Evolutionary conservation across 768 basidiomycete species (phyloP), one percentile per base, ranked within the genome.

Genomic region (Hericium rajendrae): DNA sequence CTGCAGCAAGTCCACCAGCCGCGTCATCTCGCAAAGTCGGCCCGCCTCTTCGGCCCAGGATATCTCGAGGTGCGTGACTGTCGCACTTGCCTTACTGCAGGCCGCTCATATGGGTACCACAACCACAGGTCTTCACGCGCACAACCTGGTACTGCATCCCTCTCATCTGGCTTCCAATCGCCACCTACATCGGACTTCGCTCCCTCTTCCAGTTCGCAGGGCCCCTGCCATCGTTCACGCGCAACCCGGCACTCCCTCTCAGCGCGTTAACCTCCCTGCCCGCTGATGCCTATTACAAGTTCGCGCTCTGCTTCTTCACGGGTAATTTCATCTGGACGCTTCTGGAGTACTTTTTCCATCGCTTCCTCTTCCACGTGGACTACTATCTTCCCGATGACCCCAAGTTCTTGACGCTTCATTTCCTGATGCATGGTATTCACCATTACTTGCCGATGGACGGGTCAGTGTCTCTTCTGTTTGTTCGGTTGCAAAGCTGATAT

Each of bases 321-420:
- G 97, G 97, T 5, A 94, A 91, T 69, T 37, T 97, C 52, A 76
- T 95, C 56, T 99, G 95, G 95, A 98, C 97, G 0, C 69, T 97
- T 58, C 72, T 97, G 69, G 97, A 98, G 71, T 99, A 98, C 69
- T 74, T 77, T 12, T 73, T 99, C 66, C 97, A 99, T 72, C 86
- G 97, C 43, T 97, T 97, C 82, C 73, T 99, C 52, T 99, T 99
- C 83, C 97, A 99, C 71, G 74, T 99, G 64, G 97, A 99, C 67
- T 77, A 83, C 9, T 71, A 78, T 66, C 80, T 99, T 20, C 97
- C 97, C 2, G 97, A 99, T 71, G 77, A 74, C 57, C 86, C 87
- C 5, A 72, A 74, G 53, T 90, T 87, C 72, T 76, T 98, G 66
- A 83, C 84, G 46, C 68, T 97, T 24, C 97, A 99, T 68, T 99